Evolutionary conservation across 768 basidiomycete genomes (phyloP), one percentile per base, ranked within the genome.

Genomic region (Cystobasidiopsis lactophilus): DNA sequence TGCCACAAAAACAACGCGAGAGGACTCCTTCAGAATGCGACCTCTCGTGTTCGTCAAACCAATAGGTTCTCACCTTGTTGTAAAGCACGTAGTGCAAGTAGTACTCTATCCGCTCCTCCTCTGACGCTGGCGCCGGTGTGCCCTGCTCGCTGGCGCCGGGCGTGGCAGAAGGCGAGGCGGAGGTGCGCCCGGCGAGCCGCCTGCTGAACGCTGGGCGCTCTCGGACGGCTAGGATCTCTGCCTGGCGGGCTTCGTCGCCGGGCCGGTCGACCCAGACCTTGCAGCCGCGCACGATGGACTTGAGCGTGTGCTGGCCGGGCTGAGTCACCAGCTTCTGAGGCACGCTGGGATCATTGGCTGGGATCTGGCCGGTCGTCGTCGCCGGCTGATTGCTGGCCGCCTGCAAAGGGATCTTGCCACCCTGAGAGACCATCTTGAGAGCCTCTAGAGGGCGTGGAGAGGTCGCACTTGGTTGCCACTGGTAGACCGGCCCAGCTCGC

Each of bases 51-150:
- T n/a, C n/a, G 13, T 7, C 33, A 29, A 10, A 19, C 5, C 7
- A 21, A 52, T 5, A 55, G 18, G 13, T 18, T 23, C 57, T 29
- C 27, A 61, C 62, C 67, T 98, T 98, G 72, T 98, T 98, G 74
- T 95, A 96, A 58, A 85, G 78, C 61, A 95, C 86, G 80, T 91
- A 98, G 64, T 98, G 93, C 19, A 96, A 85, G 63, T 96, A 98
- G 71, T 78, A 96, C 66, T 96, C 89, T 21, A 59, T 52, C 3
- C 38, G 33, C 31, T 57, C 56, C 40, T 75, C 72, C 47, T 73
- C n/a, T n/a, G n/a, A n/a, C 71, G 57, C 71, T 71, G 38, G 69
- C 68, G 54, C 68, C 61, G 2, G 54, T 26, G 27, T 41, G 18
- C 1, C 66, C 51, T 38, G 58, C 5, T 62, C 65, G 41, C 35